Base-by-base conservation (phyloP, 495 filamentous ascomycete genomes). In the Daldinia bambusicola region DNA sequence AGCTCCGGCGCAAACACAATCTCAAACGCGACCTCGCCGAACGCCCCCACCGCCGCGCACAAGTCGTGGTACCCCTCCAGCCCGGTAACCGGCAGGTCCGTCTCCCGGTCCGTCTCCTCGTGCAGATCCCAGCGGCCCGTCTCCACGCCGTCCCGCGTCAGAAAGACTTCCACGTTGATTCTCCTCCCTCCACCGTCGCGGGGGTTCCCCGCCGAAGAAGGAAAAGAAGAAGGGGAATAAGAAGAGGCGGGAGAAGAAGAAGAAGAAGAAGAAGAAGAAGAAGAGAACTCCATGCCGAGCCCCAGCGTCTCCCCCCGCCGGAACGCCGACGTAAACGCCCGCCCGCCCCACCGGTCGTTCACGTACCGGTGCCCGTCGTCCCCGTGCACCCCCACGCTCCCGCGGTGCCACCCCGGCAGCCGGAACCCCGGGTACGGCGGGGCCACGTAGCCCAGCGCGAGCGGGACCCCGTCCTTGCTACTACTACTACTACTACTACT, bases 391-490 rank as follows among this genome's bases (percentile, higher is more conserved):
- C 86, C 95, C n/a, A 97, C 74, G 51, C 89, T 92, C 1, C 87
- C 94, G 32, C 94, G 83, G 75, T 98, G 90, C 95, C 95, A 98
- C 2, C 95, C 95, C 0, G 95, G 95, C 61, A 95, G 86, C 45
- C 95, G 87, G 86, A 93, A 98, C 0, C 86, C 84, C 0, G 95
- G 95, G 78, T 97, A 97, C 18, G 95, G 95, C 53, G 89, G 87
- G 1, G 91, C 93, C 1, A 82, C 82, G 79, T 89, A 97, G 4
- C 95, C 95, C 8, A 98, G 78, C 0, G 93, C 89, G 12, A 97
- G 78, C 8, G 88, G 84, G 60, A 89, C 87, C 30, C 90, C 87
- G 66, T 84, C 82, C 71, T 63, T 2, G 8, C 43, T 7, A 4
- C n/a, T n/a, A n/a, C n/a, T n/a, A n/a, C n/a, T n/a, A n/a, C n/a